Evolutionary conservation across 805 yeast species (phyloP).

Genomic region (Pichia nakasei): DNA sequence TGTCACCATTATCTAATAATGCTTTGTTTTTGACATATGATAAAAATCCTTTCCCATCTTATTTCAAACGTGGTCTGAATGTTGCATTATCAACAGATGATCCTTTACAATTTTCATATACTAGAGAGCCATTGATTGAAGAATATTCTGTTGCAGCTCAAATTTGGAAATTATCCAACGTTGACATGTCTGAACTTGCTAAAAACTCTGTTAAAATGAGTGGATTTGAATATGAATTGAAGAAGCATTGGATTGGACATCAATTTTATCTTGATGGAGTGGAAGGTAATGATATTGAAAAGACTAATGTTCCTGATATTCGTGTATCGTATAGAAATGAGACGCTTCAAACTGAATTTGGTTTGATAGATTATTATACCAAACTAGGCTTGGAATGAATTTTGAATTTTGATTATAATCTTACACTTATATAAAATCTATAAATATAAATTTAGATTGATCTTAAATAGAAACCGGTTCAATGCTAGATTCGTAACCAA

Average conservation of each 20-base stretch:
- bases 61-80: conserved; percentile 88
- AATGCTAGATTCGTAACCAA: conserved; percentile 14
- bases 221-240: conserved; percentile 84
- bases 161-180: conserved; percentile 86
- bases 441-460: too few relatives aligned
- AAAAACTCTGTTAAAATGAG: conserved; percentile 86
- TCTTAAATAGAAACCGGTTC: not conserved
- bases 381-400: not conserved
- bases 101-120: conserved; percentile 93
- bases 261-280: conserved; percentile 48
- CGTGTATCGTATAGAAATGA: conserved; percentile 79
- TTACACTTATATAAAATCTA: too few relatives aligned
- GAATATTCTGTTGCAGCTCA: conserved; percentile 98
- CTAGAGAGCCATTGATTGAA: conserved; percentile 94
- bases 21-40: conserved; percentile 94
- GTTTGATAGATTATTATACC: conserved; percentile 51
- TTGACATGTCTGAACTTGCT: conserved; percentile 97
- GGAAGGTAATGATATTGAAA: conserved; percentile 83
- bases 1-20: conserved; percentile 96
- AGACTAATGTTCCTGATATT: conserved; percentile 89
- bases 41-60: conserved; percentile 88
- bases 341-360: conserved; percentile 63
- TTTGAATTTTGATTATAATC: too few relatives aligned
- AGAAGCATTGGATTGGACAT: conserved; percentile 88
- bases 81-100: conserved; percentile 95